phyloP scores from a whole-genome alignment of 2,329 filamentous ascomycete genomes.

The Thermoascus crustaceus region DNA sequence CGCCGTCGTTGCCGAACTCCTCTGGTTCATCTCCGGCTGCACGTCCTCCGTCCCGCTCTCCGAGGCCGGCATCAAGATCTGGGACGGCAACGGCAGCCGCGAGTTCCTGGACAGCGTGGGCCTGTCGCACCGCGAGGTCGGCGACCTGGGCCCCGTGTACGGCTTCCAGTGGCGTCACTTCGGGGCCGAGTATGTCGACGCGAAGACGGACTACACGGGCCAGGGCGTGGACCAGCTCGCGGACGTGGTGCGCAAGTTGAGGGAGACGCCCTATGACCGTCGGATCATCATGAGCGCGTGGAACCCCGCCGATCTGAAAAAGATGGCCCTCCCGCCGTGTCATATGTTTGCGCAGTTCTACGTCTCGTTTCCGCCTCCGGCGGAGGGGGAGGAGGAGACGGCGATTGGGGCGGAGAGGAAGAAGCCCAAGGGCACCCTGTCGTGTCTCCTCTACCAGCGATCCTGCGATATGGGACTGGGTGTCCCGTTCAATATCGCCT shows the following conservation, averaged over 20 bases:
- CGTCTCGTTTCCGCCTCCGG: conserved; percentile 71
- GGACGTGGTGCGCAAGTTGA: conserved; percentile 80
- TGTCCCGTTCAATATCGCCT: conserved; percentile 96
- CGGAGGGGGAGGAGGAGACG: conserved; percentile 17
- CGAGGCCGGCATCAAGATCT: conserved; percentile 83
- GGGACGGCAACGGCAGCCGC: conserved; percentile 93
- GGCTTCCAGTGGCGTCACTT: conserved; percentile 99
- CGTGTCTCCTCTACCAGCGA: conserved; percentile 87
- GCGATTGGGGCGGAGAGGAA: conserved; percentile 20
- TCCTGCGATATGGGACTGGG: conserved; percentile 96
- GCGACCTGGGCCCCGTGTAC: conserved; percentile 91
- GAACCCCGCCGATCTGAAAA: conserved; percentile 78
- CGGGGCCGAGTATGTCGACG: conserved; percentile 77
- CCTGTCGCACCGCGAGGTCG: conserved; percentile 69
- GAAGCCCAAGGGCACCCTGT: conserved; percentile 59
- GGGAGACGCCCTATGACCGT: conserved; percentile 75
- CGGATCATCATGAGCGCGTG: conserved; percentile 86
- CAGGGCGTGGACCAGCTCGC: conserved; percentile 90
- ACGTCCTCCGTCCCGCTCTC: conserved; percentile 73
- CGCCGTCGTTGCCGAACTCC: conserved; percentile 81
- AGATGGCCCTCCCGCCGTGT: conserved; percentile 89
- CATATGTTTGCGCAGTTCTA: conserved; percentile 99
- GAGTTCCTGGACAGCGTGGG: conserved; percentile 82
- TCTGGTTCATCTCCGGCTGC: conserved; percentile 86
- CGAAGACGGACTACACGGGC: conserved; percentile 71